Evolutionary conservation across 805 yeast genomes (phyloP).

Genomic region (Lachancea sp.): DNA sequence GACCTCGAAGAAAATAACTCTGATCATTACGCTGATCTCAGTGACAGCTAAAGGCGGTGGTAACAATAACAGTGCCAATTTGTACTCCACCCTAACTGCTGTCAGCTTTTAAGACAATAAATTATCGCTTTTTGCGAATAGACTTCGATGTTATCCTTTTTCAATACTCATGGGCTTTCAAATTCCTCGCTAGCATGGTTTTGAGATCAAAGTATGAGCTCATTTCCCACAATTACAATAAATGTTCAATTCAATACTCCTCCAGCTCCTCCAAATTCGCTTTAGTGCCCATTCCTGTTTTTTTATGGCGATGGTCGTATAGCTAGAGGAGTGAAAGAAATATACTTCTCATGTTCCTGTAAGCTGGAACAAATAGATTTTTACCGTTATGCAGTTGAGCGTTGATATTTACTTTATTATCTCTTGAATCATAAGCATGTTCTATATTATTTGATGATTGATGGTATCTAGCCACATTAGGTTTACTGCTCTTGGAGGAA

Average conservation of each 20-base stretch:
- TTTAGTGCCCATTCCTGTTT: too few relatives aligned
- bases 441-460: too few relatives aligned
- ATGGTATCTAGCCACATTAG: too few relatives aligned
- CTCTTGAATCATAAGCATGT: background rate
- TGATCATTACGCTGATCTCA: conserved; percentile 15
- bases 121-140: background rate
- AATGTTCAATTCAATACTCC: background rate
- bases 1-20: conserved; percentile 22
- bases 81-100: background rate
- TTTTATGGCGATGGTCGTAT: too few relatives aligned
- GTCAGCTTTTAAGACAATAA: background rate
- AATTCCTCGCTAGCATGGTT: background rate
- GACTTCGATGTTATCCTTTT: background rate
- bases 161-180: background rate
- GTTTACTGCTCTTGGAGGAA: too few relatives aligned
- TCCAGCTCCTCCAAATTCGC: background rate
- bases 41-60: conserved; percentile 1
- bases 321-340: too few relatives aligned
- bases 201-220: conserved; percentile 1
- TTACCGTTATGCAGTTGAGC: background rate
- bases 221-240: background rate
- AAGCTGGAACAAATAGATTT: background rate
- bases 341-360: background rate
- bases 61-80: background rate
- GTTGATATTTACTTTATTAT: background rate